Conservation (phyloP, 495 filamentous ascomycete species). For the Podospora pseudoanserina region DNA sequence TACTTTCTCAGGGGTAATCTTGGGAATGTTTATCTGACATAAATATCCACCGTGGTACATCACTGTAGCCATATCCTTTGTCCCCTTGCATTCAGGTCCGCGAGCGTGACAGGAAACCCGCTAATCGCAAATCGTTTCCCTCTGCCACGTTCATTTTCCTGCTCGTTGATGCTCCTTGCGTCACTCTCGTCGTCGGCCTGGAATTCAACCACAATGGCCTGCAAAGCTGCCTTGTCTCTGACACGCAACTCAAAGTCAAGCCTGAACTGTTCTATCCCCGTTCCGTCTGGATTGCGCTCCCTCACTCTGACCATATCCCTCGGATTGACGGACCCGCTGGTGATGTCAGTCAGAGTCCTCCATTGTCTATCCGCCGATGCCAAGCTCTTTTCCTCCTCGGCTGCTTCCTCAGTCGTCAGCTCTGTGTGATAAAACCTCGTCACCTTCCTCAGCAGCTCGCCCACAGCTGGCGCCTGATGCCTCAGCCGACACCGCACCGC, state of each 20-base stretch:
- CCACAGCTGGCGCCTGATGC: not conserved
- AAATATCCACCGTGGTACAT: not conserved
- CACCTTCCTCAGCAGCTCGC: not conserved
- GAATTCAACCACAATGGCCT: not conserved
- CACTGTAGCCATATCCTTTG: not conserved
- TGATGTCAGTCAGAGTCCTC: not conserved
- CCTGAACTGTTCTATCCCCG: not conserved
- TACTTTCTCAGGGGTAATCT: no score
- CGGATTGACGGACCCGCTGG: not conserved
- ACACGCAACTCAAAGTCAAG: not conserved
- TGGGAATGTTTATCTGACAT: not conserved
- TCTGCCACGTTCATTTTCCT: not conserved
- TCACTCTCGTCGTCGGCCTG: conserved; percentile 3
- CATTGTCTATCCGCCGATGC: not conserved
- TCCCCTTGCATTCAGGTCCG: conserved; percentile 6
- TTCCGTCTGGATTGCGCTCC: not conserved
- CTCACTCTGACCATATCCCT: not conserved
- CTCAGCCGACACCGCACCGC: not conserved
- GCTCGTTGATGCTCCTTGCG: not conserved
- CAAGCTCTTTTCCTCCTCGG: not conserved
- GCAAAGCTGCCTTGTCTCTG: not conserved
- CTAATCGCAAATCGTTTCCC: conserved; percentile 4
- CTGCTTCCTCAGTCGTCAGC: not conserved
- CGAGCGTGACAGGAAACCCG: conserved; percentile 12
- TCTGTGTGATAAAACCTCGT: not conserved